Percentiles rank a stretch among this genome's conserved stretches.
phyloP scores from a whole-genome alignment of 495 filamentous ascomycete species.

The Penicillium crystallinum region DNA sequence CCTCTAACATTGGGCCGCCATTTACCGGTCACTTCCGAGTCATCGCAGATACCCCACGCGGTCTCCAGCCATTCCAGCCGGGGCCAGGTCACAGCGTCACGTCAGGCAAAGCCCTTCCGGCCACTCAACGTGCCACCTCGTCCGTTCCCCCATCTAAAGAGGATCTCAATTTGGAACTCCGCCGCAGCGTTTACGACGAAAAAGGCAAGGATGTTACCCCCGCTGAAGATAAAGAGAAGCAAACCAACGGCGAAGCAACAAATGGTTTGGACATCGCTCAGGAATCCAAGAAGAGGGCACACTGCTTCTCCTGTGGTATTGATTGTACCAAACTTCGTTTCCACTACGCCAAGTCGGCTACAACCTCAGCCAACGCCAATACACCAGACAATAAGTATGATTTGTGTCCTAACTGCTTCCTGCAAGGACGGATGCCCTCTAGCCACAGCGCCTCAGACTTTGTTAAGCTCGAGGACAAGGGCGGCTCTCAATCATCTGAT shows the following conservation, averaged over 20 bases:
- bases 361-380: slow-evolving; percentile 51
- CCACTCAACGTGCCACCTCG: slow-evolving; percentile 71
- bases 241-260: slow-evolving; percentile 68
- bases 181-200: slow-evolving; percentile 91
- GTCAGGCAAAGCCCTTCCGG: slow-evolving; percentile 63
- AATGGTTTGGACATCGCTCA: slow-evolving; percentile 58
- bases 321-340: slow-evolving; percentile 92
- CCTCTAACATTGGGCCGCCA: slow-evolving; percentile 91
- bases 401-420: slow-evolving; percentile 83
- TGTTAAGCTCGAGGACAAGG: slow-evolving; percentile 80
- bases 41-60: slow-evolving; percentile 89
- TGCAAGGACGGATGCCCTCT: slow-evolving; percentile 71
- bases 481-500: slow-evolving; percentile 67
- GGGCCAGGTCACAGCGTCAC: slow-evolving; percentile 69
- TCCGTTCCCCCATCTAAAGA: slow-evolving; percentile 63
- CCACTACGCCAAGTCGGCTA: slow-evolving; percentile 64
- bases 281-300: slow-evolving; percentile 62
- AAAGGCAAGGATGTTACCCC: slow-evolving; percentile 75
- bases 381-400: slow-evolving; percentile 67
- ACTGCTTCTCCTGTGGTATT: slow-evolving; percentile 86
- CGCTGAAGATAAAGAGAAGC: slow-evolving; percentile 56
- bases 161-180: slow-evolving; percentile 82
- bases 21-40: slow-evolving; percentile 97
- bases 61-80: slow-evolving; percentile 91
- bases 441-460: slow-evolving; percentile 70